These are phyloP conservation scores for Backusella tuberculispora DNA, from an alignment of 192 early-diverging fungal species.

Conservation along the genomic window DNA sequence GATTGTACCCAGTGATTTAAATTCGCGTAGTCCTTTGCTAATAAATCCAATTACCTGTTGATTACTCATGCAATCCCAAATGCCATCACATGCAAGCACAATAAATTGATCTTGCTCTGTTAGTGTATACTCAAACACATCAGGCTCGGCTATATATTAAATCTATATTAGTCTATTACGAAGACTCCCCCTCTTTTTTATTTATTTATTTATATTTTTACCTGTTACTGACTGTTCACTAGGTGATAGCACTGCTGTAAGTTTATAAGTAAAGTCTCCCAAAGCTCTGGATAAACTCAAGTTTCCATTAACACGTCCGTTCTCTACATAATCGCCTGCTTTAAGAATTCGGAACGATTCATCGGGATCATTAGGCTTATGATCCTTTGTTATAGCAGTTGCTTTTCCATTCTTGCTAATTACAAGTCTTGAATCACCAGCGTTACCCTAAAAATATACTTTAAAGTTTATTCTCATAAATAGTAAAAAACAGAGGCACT, in stretches of 20 bases:
- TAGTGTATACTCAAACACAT: slow-evolving; percentile 66
- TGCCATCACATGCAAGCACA: slow-evolving; percentile 97
- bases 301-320: slow-evolving; percentile 97
- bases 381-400: slow-evolving; percentile 83
- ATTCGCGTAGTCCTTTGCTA: slow-evolving; percentile 65
- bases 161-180: not conserved
- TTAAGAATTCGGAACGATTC: slow-evolving; percentile 84
- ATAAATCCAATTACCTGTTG: slow-evolving; percentile 90
- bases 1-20: slow-evolving; percentile 62
- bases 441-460: slow-evolving; percentile 56
- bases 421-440: slow-evolving; percentile 94
- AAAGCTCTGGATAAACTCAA: slow-evolving; percentile 94
- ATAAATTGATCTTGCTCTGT: slow-evolving; percentile 89
- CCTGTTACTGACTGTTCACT: slow-evolving; percentile 94
- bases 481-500: not conserved
- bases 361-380: slow-evolving; percentile 88
- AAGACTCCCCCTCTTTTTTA: not conserved
- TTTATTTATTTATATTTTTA: slow-evolving; percentile 18
- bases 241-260: slow-evolving; percentile 54
- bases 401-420: slow-evolving; percentile 78
- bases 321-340: slow-evolving; percentile 97
- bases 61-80: slow-evolving; percentile 95
- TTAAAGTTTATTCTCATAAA: not conserved
- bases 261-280: slow-evolving; percentile 98
- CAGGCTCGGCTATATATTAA: slow-evolving; percentile 69